Conservation (phyloP, 2,329 filamentous ascomycete species). For the Talaromyces albobiverticillius region DNA sequence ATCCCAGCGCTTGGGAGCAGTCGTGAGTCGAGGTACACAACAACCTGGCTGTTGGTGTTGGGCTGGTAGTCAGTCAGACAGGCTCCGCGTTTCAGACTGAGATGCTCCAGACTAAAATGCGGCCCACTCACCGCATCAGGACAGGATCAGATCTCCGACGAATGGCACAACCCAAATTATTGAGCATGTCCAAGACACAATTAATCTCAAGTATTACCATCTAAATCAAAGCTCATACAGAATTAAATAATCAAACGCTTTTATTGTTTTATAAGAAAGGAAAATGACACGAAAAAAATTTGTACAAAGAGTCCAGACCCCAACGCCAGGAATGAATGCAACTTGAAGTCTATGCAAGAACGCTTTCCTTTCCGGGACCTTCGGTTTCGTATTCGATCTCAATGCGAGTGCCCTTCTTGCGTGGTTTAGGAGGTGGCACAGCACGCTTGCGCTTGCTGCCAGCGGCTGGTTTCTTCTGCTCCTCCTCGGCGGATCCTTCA, state of each 20-base stretch:
- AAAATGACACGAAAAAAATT: no score
- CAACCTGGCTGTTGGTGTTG: not conserved
- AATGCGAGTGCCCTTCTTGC: conserved; percentile 63
- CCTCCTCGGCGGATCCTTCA: conserved; percentile 54
- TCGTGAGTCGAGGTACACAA: no score
- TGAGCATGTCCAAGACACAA: no score
- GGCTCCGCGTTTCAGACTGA: not conserved
- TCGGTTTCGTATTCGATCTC: conserved; percentile 80
- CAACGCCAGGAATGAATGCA: conserved; percentile 15
- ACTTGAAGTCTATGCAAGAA: conserved; percentile 36
- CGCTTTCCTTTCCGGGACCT: conserved; percentile 53
- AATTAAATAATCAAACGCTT: conserved; percentile 6
- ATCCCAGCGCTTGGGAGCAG: no score
- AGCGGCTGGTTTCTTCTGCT: conserved; percentile 43
- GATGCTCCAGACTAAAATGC: not conserved
- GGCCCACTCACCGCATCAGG: conserved; percentile 10
- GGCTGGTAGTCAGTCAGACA: no score
- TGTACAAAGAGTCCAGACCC: conserved; percentile 1
- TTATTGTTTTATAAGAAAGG: not conserved
- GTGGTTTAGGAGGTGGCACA: conserved; percentile 52
- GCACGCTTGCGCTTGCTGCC: conserved; percentile 57
- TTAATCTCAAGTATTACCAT: no score
- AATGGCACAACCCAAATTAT: not conserved
- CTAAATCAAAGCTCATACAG: not conserved
- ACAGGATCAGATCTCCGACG: not conserved